These are phyloP conservation scores for Dioscorea dumetorum DNA, from an alignment of 106 monocot genomes.

Conservation along the genomic window DNA sequence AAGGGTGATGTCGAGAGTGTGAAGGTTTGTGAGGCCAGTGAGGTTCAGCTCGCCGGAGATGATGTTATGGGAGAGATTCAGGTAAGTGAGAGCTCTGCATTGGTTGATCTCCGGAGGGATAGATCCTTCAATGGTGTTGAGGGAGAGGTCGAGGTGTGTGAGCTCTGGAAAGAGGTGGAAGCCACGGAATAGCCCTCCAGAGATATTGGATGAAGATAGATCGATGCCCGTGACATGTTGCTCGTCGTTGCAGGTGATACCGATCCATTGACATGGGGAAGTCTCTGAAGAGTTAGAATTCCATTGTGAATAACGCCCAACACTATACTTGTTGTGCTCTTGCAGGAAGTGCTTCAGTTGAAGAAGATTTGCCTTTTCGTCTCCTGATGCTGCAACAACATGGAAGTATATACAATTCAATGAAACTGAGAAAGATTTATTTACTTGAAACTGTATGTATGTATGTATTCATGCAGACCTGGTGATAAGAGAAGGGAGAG, in stretches of 20 bases:
- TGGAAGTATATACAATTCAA: too few species aligned
- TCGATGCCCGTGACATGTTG: conserved; percentile 46
- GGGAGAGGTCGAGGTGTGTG: conserved; percentile 58
- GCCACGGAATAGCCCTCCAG: conserved; percentile 34
- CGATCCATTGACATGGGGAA: conserved; percentile 55
- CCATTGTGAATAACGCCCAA: conserved; percentile 37
- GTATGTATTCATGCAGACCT: too few species aligned
- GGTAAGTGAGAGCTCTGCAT: conserved; percentile 42
- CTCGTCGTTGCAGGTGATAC: conserved; percentile 38
- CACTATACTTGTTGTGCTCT: too few species aligned
- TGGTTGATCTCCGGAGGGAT: conserved; percentile 40
- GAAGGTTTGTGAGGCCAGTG: conserved; percentile 33
- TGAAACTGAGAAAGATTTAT: too few species aligned
- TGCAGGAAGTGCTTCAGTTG: too few species aligned
- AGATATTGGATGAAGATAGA: conserved; percentile 45
- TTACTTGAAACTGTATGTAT: too few species aligned
- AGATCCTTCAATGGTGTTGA: conserved; percentile 44
- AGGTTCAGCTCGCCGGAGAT: conserved; percentile 48
- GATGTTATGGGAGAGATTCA: conserved; percentile 74
- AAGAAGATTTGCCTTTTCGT: too few species aligned
- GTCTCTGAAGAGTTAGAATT: conserved; percentile 17
- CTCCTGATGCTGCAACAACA: too few species aligned
- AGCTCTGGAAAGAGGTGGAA: conserved; percentile 56
- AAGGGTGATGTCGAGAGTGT: conserved; percentile 45
- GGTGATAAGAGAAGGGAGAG: too few species aligned